Percentiles rank a stretch among this genome's conserved stretches.
Evolutionary conservation across 164 flowering plant genomes (phyloP).

Genomic region (Buxus sempervirens): DNA sequence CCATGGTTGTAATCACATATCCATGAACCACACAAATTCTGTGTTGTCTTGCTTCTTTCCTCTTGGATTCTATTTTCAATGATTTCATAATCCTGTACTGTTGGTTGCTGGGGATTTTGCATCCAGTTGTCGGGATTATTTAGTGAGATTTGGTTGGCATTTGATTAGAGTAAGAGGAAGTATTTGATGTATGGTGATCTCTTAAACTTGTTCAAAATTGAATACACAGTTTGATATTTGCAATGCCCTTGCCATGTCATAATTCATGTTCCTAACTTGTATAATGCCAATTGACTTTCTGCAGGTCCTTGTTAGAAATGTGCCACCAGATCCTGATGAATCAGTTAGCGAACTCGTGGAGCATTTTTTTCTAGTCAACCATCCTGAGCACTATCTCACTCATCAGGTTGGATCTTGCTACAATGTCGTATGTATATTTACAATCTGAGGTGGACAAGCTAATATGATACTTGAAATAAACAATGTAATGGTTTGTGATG

Average conservation of each 20-base stretch:
- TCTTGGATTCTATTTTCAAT: too few species aligned
- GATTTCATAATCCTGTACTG: too few species aligned
- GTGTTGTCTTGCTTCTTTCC: too few species aligned
- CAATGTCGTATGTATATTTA: neutral
- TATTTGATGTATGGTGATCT: neutral
- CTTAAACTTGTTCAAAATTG: neutral
- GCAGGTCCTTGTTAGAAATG: constrained; percentile 89
- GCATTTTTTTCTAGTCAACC: constrained; percentile 84
- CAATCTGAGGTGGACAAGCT: neutral
- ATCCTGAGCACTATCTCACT: constrained; percentile 76
- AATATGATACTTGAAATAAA: too few species aligned
- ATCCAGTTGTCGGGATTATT: too few species aligned
- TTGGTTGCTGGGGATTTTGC: too few species aligned
- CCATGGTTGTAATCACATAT: too few species aligned
- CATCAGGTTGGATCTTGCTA: constrained; percentile 57
- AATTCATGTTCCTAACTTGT: neutral
- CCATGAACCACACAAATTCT: too few species aligned
- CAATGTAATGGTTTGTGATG: neutral
- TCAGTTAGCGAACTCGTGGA: constrained; percentile 78
- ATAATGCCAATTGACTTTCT: constrained; percentile 2
- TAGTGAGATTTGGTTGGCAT: neutral
- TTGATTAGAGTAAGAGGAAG: neutral
- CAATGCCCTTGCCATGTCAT: neutral
- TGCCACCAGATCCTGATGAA: constrained; percentile 87
- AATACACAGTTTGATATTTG: constrained; percentile 3